Base-by-base conservation (phyloP, 441 rosid genomes). In the Adansonia rubrostipa region DNA sequence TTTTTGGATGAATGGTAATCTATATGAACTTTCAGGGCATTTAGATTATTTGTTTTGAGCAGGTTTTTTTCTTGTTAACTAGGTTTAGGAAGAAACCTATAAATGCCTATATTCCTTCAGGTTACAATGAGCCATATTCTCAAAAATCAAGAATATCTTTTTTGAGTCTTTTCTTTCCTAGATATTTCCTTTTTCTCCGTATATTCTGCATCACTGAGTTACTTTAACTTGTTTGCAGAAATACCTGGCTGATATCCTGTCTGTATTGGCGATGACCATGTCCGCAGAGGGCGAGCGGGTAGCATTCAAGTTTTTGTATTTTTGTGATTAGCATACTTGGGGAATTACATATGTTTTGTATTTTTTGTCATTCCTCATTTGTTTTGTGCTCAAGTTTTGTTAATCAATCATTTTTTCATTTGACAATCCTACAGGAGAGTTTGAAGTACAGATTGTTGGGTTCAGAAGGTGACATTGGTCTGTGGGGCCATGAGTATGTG, bases 401-500 rank as follows among this genome's bases (percentile, higher is more conserved):
- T 19, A 1, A 17, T 15, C 3, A 22, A 53, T 56, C 14, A 50
- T 33, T 40, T 78, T 80, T 70, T 73, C 44, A 10, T 82, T 71
- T 81, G 78, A 68, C 73, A 72, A 75, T 11, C 50, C 53, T 88
- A 83, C 90, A 96, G 98, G 99, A 94, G 88, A 94, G 99, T 88
- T 90, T 96, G 79, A 88, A 87, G 78, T 96, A 88, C 87, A 88
- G 97, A 88, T 86, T 96, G 84, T 57, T 87, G 84, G 98, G 98
- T 77, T 86, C 98, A n/a, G 95, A 86, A 82, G 92, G 94, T 80
- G 99, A 96, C 80, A 92, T 94, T 51, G 98, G 98, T 81, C 93
- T 95, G 0, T 96, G 98, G 98, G 99, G 99, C 73, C 98, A 94
- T 76, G 99, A 93, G 81, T 96, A 96, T 88, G 99, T 96, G 66